Percentiles rank a stretch among this genome's conserved stretches.
Evolutionary conservation across 352 stramenopile species (phyloP).

Genomic region (Pseudoperonospora humuli): DNA sequence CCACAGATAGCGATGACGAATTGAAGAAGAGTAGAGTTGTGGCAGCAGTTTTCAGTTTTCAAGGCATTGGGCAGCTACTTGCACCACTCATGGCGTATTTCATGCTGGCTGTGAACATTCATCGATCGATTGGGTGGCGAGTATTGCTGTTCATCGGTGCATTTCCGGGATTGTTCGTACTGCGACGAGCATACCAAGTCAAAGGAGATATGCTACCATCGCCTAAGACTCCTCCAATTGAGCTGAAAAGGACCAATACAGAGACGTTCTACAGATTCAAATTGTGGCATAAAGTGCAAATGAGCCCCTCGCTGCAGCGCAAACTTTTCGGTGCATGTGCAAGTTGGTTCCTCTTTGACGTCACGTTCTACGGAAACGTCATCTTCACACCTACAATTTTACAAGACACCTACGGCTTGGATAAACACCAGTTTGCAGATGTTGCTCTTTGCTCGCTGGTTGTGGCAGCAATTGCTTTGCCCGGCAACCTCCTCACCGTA

Average conservation of each 20-base stretch:
- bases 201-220: slow-evolving; percentile 24
- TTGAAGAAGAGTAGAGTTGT: slow-evolving; percentile 59
- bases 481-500: slow-evolving; percentile 61
- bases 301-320: slow-evolving; percentile 26
- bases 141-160: slow-evolving; percentile 46
- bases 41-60: slow-evolving; percentile 58
- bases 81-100: slow-evolving; percentile 54
- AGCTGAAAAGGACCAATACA: slow-evolving; percentile 8
- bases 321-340: slow-evolving; percentile 74
- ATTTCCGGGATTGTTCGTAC: slow-evolving; percentile 51
- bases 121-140: slow-evolving; percentile 36
- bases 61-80: slow-evolving; percentile 50
- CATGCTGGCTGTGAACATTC: slow-evolving; percentile 33
- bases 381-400: slow-evolving; percentile 84
- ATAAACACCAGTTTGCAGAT: slow-evolving; percentile 46
- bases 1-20: slow-evolving; percentile 27
- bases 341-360: slow-evolving; percentile 90
- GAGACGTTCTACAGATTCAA: slow-evolving; percentile 16
- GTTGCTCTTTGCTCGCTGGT: slow-evolving; percentile 59
- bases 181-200: slow-evolving; percentile 41
- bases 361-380: slow-evolving; percentile 87
- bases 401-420: slow-evolving; percentile 54
- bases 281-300: slow-evolving; percentile 27
- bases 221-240: slow-evolving; percentile 8
- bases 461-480: slow-evolving; percentile 61